Conservation (phyloP, 768 basidiomycete species). For the Paxillus involutus region DNA sequence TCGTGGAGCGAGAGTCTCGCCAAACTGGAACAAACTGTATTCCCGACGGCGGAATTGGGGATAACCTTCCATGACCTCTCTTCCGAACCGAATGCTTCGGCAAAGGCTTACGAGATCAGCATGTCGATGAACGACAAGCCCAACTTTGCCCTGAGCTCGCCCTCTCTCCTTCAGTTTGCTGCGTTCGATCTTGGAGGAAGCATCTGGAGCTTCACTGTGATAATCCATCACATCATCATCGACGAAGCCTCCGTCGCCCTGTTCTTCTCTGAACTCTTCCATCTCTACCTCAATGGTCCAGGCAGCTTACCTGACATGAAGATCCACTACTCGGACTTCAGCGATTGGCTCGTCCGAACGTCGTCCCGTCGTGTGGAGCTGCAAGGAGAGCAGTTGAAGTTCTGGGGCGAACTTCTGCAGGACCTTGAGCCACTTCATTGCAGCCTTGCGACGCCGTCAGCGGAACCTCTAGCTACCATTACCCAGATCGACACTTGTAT, state of each 20-base stretch:
- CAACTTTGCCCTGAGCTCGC: conserved; percentile 7
- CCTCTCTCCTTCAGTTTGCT: conserved; percentile 6
- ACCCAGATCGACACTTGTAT: conserved; percentile 12
- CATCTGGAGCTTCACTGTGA: conserved; percentile 8
- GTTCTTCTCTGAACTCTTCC: conserved; percentile 14
- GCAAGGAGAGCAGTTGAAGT: conserved; percentile 5
- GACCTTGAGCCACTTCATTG: conserved; percentile 12
- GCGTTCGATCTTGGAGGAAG: conserved; percentile 12
- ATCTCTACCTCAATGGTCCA: conserved; percentile 7
- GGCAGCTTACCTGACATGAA: conserved; percentile 5
- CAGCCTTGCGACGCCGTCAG: conserved; percentile 7
- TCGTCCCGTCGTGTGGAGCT: conserved; percentile 5
- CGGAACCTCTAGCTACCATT: conserved; percentile 1
- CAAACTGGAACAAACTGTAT: conserved; percentile 12
- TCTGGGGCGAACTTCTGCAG: conserved; percentile 3
- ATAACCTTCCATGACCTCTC: conserved; percentile 6
- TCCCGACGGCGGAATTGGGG: conserved; percentile 8
- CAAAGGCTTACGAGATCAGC: conserved; percentile 14
- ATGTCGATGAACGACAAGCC: conserved; percentile 4
- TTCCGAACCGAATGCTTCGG: conserved; percentile 1
- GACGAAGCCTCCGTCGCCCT: conserved; percentile 13
- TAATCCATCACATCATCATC: conserved; percentile 16
- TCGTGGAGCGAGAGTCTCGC: conserved; percentile 9
- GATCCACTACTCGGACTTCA: conserved; percentile 15
- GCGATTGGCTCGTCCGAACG: conserved; percentile 10